Evolutionary conservation across 2,329 filamentous ascomycete genomes (phyloP), one percentile per base, ranked within the genome.

Genomic region (Aureobasidium sp.): DNA sequence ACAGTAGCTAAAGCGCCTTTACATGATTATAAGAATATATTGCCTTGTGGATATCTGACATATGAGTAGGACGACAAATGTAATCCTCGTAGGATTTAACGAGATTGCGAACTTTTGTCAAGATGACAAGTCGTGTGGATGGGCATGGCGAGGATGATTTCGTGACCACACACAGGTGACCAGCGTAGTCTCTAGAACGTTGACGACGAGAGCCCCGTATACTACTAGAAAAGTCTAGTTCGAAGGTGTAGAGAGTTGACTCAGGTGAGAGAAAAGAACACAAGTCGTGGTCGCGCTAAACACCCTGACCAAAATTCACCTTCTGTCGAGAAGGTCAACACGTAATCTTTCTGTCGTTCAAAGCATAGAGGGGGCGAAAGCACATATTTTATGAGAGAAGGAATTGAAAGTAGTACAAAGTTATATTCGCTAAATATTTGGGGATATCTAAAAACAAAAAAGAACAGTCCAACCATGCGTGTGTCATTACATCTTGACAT

Each of bases 341-440:
- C 1, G 8, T n/a, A 7, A 42, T 14, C n/a, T 4, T 3, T 22
- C 11, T 34, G 31, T 2, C 9, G 7, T 9, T 31, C 31, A 9
- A 31, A 31, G 8, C 9, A 9, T 31, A n/a, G n/a, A n/a, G n/a
- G n/a, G n/a, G 8, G 31, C 12, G 12, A 12, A 25, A 44, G 20
- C 20, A 20, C 9, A 12, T 3, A 22, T 37, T 22, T n/a, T 17
- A 12, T n/a, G 4, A 5, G 37, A 37, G 20, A 53, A 15, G 17
- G 7, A 14, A 25, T 3, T 7, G 9, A n/a, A 37, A 53, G 12
- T 39, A 44, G 2, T 22, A 42, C 14, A 11, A 20, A 11, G 20
- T 56, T 17, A 27, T 27, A 27, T 29, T 58, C 55, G 55, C 55
- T 57, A 57, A 34, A 57, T 36, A 14, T 36, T 58, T 39, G 42